A percentile compares a stretch with the other conserved stretches of the same genome.
These are phyloP conservation scores for Micromonas commoda DNA, from an alignment of 139 green algal species.

Conservation along the genomic window DNA sequence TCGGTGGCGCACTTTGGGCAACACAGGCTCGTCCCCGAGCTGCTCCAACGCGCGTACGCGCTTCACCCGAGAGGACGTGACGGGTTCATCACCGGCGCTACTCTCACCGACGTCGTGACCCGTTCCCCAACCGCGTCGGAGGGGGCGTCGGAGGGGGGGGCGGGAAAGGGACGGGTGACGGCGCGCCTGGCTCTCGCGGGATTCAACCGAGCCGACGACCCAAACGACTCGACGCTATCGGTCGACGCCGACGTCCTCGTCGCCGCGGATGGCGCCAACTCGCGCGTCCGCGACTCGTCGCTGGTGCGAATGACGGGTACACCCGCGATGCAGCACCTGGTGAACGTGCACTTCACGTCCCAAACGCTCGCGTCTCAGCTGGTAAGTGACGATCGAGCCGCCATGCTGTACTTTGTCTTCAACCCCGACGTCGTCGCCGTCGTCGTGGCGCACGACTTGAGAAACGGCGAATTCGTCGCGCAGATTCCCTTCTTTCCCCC, in stretches of 20 bases:
- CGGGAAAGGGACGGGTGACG: too few relatives aligned
- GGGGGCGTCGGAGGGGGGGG: too few relatives aligned
- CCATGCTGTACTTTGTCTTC: conserved; percentile 98
- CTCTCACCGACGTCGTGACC: too few relatives aligned
- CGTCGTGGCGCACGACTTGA: conserved; percentile 82
- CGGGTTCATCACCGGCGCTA: too few relatives aligned
- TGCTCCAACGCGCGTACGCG: conserved; percentile 38
- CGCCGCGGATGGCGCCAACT: conserved; percentile 65
- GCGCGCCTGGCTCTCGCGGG: too few relatives aligned
- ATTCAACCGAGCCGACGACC: too few relatives aligned
- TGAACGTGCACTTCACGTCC: conserved; percentile 83
- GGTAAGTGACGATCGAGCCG: neutral
- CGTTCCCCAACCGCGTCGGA: too few relatives aligned
- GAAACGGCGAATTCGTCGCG: conserved; percentile 82
- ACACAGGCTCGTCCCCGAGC: conserved; percentile 66
- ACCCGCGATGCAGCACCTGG: conserved; percentile 65
- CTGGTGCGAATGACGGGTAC: conserved; percentile 55
- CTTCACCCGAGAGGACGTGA: too few relatives aligned
- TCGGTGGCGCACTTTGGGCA: conserved; percentile 74
- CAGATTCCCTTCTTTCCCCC: conserved; percentile 85
- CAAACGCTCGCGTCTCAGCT: conserved; percentile 4
- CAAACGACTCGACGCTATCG: neutral
- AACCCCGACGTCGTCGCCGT: conserved; percentile 65
- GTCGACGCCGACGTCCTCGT: conserved; percentile 50
- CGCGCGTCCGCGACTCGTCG: conserved; percentile 35